Base-by-base conservation (phyloP, 1,284 basidiomycete species). In the Puccinia polysora region DNA sequence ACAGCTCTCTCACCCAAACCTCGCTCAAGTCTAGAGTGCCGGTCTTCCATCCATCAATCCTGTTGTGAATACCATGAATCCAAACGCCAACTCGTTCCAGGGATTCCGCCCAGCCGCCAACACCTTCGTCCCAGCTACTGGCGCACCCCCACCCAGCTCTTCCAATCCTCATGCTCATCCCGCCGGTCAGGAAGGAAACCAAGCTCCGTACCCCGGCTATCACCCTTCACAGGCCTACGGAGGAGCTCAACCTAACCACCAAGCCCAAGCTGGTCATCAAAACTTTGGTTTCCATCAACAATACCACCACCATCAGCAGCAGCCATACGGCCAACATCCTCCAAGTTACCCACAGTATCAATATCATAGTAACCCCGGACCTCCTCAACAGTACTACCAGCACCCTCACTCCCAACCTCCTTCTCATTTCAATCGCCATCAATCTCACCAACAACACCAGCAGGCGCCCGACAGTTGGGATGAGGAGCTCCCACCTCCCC, bases 391-490 rank as follows among this genome's bases (percentile, higher is more conserved):
- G 25, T 40, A 60, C 34, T 63, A 71, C 20, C 56, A 71, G 28
- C 30, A 71, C 34, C 60, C 32, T 8, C 40, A 64, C 28, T 52
- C 38, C 2, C 23, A 28, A 23, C 50, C 38, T 49, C 65, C 56
- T 45, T 58, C 34, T 15, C 62, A 63, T 23, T 55, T 64, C 32
- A 32, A 47, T n/a, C 49, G 49, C 36, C 56, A 50, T 47, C 20
- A 63, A 20, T 49, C 32, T 32, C 50, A 71, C 8, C 59, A 62
- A 34, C 49, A 72, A 14, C 68, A 72, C 56, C 59, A 62, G 5
- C 68, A 71, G 34, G 59, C 68, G 14, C 68, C 68, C n/a, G 68
- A 71, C 47, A 63, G 47, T 40, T 71, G 68, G 68, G 68, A 71
- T 43, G 68, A 71, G n/a, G 65, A 68, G 36, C 38, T 50, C 32